These are phyloP conservation scores for Leishmania arabica DNA, from an alignment of 208 protist species.

Conservation along the genomic window DNA sequence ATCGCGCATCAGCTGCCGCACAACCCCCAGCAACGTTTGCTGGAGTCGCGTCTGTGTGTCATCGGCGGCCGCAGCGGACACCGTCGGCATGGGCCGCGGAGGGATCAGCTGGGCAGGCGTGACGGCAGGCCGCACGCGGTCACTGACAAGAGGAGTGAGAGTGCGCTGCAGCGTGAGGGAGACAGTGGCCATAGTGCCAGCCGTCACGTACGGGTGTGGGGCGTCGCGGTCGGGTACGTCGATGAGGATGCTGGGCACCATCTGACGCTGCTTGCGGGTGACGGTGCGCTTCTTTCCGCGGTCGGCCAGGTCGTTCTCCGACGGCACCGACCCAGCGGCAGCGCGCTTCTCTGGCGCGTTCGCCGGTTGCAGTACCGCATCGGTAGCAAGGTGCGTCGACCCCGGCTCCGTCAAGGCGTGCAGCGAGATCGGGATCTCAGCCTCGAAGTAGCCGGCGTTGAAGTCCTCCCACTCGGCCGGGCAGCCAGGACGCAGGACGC, in stretches of 20 bases:
- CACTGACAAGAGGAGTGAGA: slow-evolving; percentile 68
- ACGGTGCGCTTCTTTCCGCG: slow-evolving; percentile 38
- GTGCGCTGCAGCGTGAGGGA: slow-evolving; percentile 64
- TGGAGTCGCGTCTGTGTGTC: slow-evolving; percentile 38
- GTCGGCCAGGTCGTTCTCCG: slow-evolving; percentile 14
- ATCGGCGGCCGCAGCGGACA: slow-evolving; percentile 22
- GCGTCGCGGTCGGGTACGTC: slow-evolving; percentile 56
- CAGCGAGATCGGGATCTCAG: slow-evolving; percentile 57
- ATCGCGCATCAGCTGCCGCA: slow-evolving; percentile 31
- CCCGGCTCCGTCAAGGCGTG: slow-evolving; percentile 62
- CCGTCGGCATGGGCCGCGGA: slow-evolving; percentile 18
- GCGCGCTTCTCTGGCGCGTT: not conserved
- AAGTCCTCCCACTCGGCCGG: slow-evolving; percentile 87
- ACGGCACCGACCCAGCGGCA: not conserved
- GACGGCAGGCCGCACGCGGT: slow-evolving; percentile 70
- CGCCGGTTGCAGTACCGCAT: slow-evolving; percentile 46
- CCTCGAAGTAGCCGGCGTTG: slow-evolving; percentile 72
- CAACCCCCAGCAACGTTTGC: slow-evolving; percentile 30
- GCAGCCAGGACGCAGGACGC: slow-evolving; percentile 59
- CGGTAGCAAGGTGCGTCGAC: slow-evolving; percentile 39
- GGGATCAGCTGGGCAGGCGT: slow-evolving; percentile 82
- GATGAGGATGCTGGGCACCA: slow-evolving; percentile 56
- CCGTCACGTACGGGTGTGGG: slow-evolving; percentile 76
- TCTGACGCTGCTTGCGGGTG: slow-evolving; percentile 45
- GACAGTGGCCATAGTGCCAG: slow-evolving; percentile 58